Conservation (phyloP, 345 rosid genomes). For the Conringia planisiliqua region DNA sequence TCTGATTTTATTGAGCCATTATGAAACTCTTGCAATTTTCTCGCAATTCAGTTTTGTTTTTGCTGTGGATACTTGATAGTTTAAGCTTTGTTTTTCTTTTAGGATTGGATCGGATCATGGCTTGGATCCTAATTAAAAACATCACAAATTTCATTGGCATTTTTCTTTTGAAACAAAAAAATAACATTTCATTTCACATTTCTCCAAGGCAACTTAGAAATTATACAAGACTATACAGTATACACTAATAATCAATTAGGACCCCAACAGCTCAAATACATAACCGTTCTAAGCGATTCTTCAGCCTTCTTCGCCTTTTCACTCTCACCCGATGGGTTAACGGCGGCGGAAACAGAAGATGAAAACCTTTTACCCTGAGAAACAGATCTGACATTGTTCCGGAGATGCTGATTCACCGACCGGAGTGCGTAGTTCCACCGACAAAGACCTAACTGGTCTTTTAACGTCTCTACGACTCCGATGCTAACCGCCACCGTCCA, state of each 20-base stretch:
- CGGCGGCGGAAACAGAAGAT: conserved; percentile 14
- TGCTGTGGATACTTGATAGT: too few species aligned
- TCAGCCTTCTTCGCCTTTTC: conserved; percentile 51
- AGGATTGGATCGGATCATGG: too few species aligned
- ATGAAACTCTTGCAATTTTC: too few species aligned
- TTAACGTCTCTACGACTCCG: conserved; percentile 54
- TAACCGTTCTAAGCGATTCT: conserved; percentile 71
- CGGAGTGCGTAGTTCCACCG: conserved; percentile 47
- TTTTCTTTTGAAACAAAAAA: not conserved
- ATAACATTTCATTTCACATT: not conserved
- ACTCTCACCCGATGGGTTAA: conserved; percentile 6
- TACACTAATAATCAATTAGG: conserved; percentile 30
- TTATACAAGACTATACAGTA: not conserved
- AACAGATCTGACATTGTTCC: conserved; percentile 34
- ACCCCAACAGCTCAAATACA: conserved; percentile 87
- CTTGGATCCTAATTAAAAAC: too few species aligned
- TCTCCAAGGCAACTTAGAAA: not conserved
- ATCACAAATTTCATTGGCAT: too few species aligned
- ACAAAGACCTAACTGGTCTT: conserved; percentile 46
- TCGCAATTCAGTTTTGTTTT: too few species aligned
- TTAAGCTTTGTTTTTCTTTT: too few species aligned
- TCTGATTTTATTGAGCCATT: too few species aligned
- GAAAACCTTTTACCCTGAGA: conserved; percentile 35
- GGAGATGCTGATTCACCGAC: conserved; percentile 35
- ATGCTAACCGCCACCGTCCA: conserved; percentile 49